These are phyloP conservation scores for Passiflora organensis DNA, from an alignment of 345 rosid genomes.

Conservation along the genomic window DNA sequence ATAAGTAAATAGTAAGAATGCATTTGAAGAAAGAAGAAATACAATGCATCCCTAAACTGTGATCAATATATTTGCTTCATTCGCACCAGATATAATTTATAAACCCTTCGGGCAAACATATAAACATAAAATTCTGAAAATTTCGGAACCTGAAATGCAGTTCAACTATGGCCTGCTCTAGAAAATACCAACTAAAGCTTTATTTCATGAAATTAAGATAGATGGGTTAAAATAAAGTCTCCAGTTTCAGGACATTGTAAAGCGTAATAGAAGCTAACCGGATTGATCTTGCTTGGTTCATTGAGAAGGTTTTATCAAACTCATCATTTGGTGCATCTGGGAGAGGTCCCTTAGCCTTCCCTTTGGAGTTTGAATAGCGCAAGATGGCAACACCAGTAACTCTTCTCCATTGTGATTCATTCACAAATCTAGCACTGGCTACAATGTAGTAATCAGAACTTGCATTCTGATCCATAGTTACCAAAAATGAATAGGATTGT, in stretches of 20 bases:
- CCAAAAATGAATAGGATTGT: conserved; percentile 82
- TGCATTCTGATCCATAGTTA: conserved; percentile 95
- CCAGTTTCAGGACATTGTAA: background rate
- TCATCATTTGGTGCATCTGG: conserved; percentile 80
- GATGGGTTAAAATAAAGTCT: too few relatives aligned
- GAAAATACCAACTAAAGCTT: too few relatives aligned
- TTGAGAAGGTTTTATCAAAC: conserved; percentile 87
- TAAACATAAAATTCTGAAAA: too few relatives aligned
- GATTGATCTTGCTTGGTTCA: conserved; percentile 99
- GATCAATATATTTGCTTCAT: too few relatives aligned
- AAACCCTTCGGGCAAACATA: too few relatives aligned
- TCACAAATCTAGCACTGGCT: conserved; percentile 89
- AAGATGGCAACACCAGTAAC: conserved; percentile 95
- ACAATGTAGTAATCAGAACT: conserved; percentile 97
- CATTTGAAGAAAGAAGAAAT: too few relatives aligned
- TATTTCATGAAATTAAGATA: too few relatives aligned
- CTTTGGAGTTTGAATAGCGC: conserved; percentile 89
- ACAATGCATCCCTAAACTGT: too few relatives aligned
- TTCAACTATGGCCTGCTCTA: too few relatives aligned
- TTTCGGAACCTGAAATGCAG: too few relatives aligned
- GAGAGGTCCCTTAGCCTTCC: conserved; percentile 81
- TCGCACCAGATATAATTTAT: too few relatives aligned
- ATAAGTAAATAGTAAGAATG: too few relatives aligned
- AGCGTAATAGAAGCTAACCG: conserved; percentile 45
- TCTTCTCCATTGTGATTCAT: conserved; percentile 79